A percentile compares a stretch with the other conserved stretches of the same genome.
These are phyloP conservation scores for Butyriboletus appendiculatus DNA, from an alignment of 1,284 basidiomycete genomes.

Conservation along the genomic window DNA sequence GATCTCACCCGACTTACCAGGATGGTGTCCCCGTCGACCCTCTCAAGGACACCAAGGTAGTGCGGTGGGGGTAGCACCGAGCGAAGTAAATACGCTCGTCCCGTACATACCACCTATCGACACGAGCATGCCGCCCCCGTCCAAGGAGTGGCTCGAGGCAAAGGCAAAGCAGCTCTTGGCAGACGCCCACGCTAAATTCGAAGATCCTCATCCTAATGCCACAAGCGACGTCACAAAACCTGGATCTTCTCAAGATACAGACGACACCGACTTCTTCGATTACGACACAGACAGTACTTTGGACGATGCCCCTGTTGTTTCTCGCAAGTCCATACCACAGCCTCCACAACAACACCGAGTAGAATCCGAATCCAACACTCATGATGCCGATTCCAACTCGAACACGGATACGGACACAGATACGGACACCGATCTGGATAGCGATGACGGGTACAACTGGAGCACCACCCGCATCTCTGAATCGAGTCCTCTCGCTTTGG, in stretches of 20 bases:
- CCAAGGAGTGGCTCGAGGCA: conserved; percentile 24
- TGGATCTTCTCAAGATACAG: not conserved
- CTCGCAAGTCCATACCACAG: not conserved
- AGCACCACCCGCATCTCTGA: conserved; percentile 1
- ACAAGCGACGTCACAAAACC: not conserved
- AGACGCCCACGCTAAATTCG: conserved; percentile 16
- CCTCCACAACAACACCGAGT: not conserved
- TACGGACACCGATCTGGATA: conserved; percentile 17
- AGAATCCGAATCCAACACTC: conserved; percentile 5
- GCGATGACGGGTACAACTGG: conserved; percentile 17
- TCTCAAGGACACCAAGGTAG: conserved; percentile 28
- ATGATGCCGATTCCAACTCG: conserved; percentile 9
- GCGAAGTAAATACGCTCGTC: conserved; percentile 28
- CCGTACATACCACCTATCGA: conserved; percentile 28
- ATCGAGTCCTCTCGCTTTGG: conserved; percentile 8
- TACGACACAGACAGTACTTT: conserved; percentile 23
- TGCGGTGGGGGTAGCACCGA: conserved; percentile 22
- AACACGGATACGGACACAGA: conserved; percentile 18
- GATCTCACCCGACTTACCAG: conserved; percentile 21
- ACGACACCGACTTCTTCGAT: conserved; percentile 13
- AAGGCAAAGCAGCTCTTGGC: conserved; percentile 19
- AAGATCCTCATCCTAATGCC: not conserved
- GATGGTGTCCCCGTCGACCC: conserved; percentile 25
- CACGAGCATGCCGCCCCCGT: conserved; percentile 17
- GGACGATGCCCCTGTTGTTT: not conserved